Percentiles rank a stretch among this genome's conserved stretches.
Evolutionary conservation across 495 filamentous ascomycete species (phyloP).

Genomic region (Penicillium psychrofluorescens): DNA sequence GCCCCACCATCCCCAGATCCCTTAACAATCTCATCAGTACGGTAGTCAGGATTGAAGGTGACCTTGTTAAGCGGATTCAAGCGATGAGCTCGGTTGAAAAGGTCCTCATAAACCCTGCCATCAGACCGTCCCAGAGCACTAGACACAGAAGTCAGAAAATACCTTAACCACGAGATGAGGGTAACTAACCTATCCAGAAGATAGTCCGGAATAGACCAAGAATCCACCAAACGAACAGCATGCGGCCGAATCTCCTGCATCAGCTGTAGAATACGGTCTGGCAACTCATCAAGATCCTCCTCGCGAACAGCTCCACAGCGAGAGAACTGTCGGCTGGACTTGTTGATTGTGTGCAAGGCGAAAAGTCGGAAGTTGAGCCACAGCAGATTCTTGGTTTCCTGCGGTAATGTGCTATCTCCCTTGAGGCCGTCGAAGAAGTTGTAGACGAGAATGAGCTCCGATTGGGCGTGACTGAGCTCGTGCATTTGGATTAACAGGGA

Average conservation of each 20-base stretch:
- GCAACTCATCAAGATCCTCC: conserved; percentile 24
- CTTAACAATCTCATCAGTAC: conserved; percentile 41
- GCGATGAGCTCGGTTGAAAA: conserved; percentile 38
- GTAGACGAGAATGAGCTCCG: conserved; percentile 35
- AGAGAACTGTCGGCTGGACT: conserved; percentile 25
- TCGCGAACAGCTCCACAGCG: conserved; percentile 25
- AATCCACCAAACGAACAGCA: conserved; percentile 39
- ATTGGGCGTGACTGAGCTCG: conserved; percentile 39
- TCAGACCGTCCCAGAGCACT: conserved; percentile 39
- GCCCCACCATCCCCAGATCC: conserved; percentile 18
- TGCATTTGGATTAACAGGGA: conserved; percentile 37
- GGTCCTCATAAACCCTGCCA: conserved; percentile 43
- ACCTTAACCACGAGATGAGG: too few relatives aligned
- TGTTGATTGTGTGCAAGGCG: conserved; percentile 34
- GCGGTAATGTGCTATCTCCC: conserved; percentile 15
- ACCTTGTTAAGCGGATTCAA: conserved; percentile 39
- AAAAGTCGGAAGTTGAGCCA: conserved; percentile 37
- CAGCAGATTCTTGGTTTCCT: conserved; percentile 13
- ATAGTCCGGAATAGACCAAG: conserved; percentile 43
- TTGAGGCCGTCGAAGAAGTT: conserved; percentile 31
- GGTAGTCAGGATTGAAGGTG: conserved; percentile 42
- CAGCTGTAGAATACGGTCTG: conserved; percentile 26
- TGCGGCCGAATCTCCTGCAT: conserved; percentile 39
- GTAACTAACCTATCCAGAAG: conserved; percentile 30
- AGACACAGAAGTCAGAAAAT: too few relatives aligned